Conservation (phyloP, 1,139 yeast genomes). For the Yamadazyma taylorii region DNA sequence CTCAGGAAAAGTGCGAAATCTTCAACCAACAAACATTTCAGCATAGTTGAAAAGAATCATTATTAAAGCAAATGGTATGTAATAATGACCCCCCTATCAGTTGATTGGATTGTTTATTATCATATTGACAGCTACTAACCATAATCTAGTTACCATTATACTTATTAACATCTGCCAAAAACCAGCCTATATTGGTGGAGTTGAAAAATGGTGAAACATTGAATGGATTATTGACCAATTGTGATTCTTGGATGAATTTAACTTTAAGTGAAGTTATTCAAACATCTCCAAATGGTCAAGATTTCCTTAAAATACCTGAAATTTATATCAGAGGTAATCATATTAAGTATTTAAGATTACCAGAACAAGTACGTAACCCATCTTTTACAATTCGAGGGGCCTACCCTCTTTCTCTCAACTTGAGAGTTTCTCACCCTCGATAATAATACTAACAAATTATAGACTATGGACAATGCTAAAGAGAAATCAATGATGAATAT, state of each 20-base stretch:
- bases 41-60: no score
- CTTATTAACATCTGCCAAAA: constrained; percentile 86
- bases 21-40: no score
- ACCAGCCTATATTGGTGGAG: constrained; percentile 85
- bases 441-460: constrained; percentile 14
- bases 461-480: constrained; percentile 81
- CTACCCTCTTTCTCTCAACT: no score
- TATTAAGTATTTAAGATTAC: constrained; percentile 48
- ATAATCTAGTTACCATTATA: constrained; percentile 76
- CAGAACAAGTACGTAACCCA: constrained; percentile 31
- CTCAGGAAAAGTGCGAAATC: no score
- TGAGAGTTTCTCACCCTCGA: no score
- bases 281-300: constrained; percentile 67
- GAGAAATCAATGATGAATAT: constrained; percentile 58
- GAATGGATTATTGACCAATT: constrained; percentile 80
- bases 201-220: constrained; percentile 89
- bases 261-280: constrained; percentile 79
- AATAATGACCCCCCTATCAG: no score
- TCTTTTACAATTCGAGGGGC: constrained; percentile 6
- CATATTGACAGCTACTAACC: constrained; percentile 6
- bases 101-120: no score
- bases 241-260: constrained; percentile 96
- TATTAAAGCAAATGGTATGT: no score
- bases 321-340: constrained; percentile 86
- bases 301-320: constrained; percentile 69